Percentiles rank a stretch among this genome's conserved stretches.
These are phyloP conservation scores for Coemansia sp. DNA, from an alignment of 192 early-diverging fungal genomes.

Conservation along the genomic window DNA sequence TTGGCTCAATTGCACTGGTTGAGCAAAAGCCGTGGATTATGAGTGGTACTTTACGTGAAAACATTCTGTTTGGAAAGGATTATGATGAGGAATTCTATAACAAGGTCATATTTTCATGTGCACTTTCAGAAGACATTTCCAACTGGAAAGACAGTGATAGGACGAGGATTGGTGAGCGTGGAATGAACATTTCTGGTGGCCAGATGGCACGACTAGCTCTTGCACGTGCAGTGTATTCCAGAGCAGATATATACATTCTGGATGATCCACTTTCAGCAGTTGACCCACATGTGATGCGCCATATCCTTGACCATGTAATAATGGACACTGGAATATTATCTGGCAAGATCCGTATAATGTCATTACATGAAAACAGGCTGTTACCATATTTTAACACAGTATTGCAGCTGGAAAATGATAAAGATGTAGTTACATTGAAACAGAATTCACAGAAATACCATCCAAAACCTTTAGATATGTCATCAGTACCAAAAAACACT, in stretches of 20 bases:
- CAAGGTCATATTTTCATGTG: too few relatives aligned
- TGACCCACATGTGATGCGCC: conserved; percentile 69
- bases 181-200: too few relatives aligned
- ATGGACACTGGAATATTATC: conserved; percentile 58
- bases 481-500: not conserved
- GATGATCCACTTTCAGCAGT: conserved; percentile 90
- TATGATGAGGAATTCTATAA: too few relatives aligned
- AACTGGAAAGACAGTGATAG: too few relatives aligned
- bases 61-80: too few relatives aligned
- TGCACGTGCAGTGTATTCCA: too few relatives aligned
- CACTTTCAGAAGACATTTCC: too few relatives aligned
- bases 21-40: too few relatives aligned
- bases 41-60: too few relatives aligned
- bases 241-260: conserved; percentile 71
- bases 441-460: too few relatives aligned
- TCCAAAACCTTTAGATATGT: not conserved
- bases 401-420: conserved; percentile 67
- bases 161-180: too few relatives aligned
- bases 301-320: conserved; percentile 66
- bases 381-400: conserved; percentile 62
- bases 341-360: conserved; percentile 78
- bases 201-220: too few relatives aligned
- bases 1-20: not conserved
- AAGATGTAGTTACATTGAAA: not conserved
- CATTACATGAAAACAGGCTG: conserved; percentile 64